phyloP scores from a whole-genome alignment of 2,329 filamentous ascomycete genomes.

The Aulographum hederae region DNA sequence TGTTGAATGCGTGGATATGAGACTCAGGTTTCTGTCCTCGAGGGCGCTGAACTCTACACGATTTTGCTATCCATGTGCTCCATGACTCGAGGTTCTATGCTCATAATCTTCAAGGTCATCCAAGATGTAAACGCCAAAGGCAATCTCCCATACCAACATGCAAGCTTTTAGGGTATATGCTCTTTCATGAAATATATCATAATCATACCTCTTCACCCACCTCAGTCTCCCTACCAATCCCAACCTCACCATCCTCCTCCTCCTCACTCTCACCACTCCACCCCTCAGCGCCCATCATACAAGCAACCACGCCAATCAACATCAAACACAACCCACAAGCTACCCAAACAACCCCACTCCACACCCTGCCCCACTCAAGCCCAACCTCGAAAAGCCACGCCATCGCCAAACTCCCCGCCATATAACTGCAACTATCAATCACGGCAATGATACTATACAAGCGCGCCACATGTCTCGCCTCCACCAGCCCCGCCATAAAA shows the following conservation, averaged over 20 bases:
- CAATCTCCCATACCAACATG: too few relatives aligned
- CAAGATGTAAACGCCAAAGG: too few relatives aligned
- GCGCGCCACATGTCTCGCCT: slow-evolving; percentile 33
- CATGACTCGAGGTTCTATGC: too few relatives aligned
- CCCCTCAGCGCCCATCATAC: neutral
- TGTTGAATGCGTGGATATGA: too few relatives aligned
- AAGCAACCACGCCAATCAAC: neutral
- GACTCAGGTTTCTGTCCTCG: too few relatives aligned
- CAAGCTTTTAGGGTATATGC: too few relatives aligned
- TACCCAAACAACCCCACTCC: slow-evolving; percentile 3
- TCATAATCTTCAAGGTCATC: too few relatives aligned
- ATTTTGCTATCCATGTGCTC: too few relatives aligned
- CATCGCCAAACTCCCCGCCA: slow-evolving; percentile 28
- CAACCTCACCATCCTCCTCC: neutral
- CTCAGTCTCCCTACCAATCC: too few relatives aligned
- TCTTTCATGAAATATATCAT: too few relatives aligned
- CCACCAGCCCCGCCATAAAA: slow-evolving; percentile 34
- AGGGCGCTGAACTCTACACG: too few relatives aligned
- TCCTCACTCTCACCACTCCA: neutral
- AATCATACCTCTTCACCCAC: too few relatives aligned
- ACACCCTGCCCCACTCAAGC: slow-evolving; percentile 2
- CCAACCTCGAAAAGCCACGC: slow-evolving; percentile 24
- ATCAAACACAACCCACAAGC: neutral
- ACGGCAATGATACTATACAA: slow-evolving; percentile 35
- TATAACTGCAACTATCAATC: slow-evolving; percentile 29